Conservation (phyloP, 2,329 filamentous ascomycete genomes). For the Neofusicoccum kwambonambiense region DNA sequence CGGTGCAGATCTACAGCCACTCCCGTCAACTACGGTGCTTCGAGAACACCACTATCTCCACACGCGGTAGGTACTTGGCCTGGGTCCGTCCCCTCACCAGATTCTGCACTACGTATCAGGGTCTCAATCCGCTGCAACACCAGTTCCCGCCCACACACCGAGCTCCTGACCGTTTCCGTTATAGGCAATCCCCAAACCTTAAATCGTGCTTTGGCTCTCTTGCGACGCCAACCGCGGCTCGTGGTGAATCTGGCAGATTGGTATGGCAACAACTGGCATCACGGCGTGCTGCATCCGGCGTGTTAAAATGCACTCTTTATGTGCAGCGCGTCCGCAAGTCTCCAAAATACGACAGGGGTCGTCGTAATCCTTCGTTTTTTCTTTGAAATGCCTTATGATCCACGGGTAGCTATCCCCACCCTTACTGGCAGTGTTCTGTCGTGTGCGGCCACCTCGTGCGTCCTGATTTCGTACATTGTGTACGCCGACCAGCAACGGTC, state of each 20-base stretch:
- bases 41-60: no score
- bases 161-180: no score
- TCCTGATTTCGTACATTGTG: constrained; percentile 24
- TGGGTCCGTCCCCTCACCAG: no score
- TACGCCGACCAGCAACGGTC: constrained; percentile 22
- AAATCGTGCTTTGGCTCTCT: no score
- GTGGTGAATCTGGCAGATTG: background rate
- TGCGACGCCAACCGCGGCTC: background rate
- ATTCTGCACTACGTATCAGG: no score
- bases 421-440: constrained; percentile 26
- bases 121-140: no score
- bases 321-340: background rate
- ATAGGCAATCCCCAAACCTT: no score
- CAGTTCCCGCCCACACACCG: no score
- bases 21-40: no score
- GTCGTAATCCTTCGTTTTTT: background rate
- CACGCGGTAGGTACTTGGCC: no score
- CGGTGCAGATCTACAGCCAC: no score
- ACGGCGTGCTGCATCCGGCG: background rate
- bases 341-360: background rate
- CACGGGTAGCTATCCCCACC: constrained; percentile 20
- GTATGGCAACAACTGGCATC: no score
- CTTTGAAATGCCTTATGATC: background rate
- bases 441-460: constrained; percentile 19
- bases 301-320: background rate